Evolutionary conservation across 2,329 filamentous ascomycete genomes (phyloP), one percentile per base, ranked within the genome.

Genomic region (Fusarium sp.): DNA sequence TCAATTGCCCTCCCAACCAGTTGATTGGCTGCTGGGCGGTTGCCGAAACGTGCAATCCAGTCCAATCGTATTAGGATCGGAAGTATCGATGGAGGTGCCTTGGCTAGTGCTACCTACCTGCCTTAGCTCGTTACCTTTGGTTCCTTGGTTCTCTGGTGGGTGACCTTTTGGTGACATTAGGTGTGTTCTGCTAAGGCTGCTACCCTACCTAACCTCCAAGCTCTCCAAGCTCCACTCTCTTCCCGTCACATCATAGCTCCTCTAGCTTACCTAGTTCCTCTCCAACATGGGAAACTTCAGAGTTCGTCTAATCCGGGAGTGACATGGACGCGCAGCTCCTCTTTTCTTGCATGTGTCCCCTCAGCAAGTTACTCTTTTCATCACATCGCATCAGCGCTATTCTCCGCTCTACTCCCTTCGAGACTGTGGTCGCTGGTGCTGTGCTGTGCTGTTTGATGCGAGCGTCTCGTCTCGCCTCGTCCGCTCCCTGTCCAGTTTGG

Each of bases 221-320:
- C 33, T 59, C 67, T 31, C 39, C 56, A 44, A 54, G 24, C 63
- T 48, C 72, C 59, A 65, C 62, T 63, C 35, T 42, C 49, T 41
- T 65, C 59, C 67, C 72, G 71, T 75, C 72, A 75, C 73, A 75
- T 75, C 73, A 75, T 68, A 36, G 44, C 41, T 60, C 36, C 55
- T 44, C 45, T 33, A 28, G 18, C 18, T 35, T 28, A 28, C 26
- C 18, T 17, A 31, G 61, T 49, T 55, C 41, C n/a, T 64, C 47
- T 39, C 49, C 35, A 61, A 51, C 45, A 69, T 69, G 48, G 26
- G 56, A 67, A 75, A 75, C 72, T 72, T 72, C 73, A 70, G 69
- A 49, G 39, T 62, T 75, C 56, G 58, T 75, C 58, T 68, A 39
- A 61, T 70, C 66, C 69, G 55, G 44, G 36, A 55, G 35, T 28